Conservation (phyloP, 257 asterid species). For the Ehretia macrophylla region DNA sequence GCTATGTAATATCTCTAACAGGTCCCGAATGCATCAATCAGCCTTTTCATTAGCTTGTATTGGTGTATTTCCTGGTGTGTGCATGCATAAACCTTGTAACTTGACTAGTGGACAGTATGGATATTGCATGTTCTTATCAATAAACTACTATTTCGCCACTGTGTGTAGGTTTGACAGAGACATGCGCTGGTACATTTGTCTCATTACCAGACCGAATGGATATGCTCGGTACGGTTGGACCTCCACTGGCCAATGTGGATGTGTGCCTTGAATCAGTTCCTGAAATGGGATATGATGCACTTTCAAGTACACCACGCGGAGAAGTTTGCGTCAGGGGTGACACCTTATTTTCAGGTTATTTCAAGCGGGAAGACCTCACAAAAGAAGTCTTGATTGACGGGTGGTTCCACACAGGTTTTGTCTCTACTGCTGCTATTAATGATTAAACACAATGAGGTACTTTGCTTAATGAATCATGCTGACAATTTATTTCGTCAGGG, state of each 20-base stretch:
- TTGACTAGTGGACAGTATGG: background rate
- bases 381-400: constrained; percentile 79
- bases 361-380: constrained; percentile 89
- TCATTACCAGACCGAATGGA: constrained; percentile 62
- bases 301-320: constrained; percentile 78
- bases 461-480: constrained; percentile 1
- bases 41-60: too few relatives aligned
- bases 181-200: constrained; percentile 94
- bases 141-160: constrained; percentile 5
- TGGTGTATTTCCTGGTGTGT: too few relatives aligned
- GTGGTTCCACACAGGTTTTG: constrained; percentile 97
- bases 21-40: too few relatives aligned
- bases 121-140: background rate
- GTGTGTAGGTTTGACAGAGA: constrained; percentile 80
- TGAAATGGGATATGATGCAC: constrained; percentile 93
- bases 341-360: constrained; percentile 76
- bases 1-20: too few relatives aligned
- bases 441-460: background rate
- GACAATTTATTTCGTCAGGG: constrained; percentile 38
- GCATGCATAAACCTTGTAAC: too few relatives aligned
- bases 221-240: constrained; percentile 96
- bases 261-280: constrained; percentile 94
- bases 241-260: constrained; percentile 95
- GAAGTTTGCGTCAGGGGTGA: constrained; percentile 91
- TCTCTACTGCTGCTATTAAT: constrained; percentile 2